A percentile compares a stretch with the other conserved stretches of the same genome.
Conservation (phyloP, 2,329 filamentous ascomycete genomes). For the Arthrobotrys megalospora region DNA sequence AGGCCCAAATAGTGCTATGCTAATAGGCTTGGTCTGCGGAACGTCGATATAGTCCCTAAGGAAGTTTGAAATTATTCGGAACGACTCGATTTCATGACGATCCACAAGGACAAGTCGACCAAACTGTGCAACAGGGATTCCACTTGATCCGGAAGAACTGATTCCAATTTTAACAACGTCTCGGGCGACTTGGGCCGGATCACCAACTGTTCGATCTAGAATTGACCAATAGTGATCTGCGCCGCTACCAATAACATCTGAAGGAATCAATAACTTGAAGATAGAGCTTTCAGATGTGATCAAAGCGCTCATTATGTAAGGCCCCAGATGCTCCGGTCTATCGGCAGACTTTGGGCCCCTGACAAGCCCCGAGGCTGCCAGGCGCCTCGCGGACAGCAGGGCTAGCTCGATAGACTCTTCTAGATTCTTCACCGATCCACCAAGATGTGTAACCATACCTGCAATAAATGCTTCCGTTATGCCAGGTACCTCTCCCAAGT, state of each 20-base stretch:
- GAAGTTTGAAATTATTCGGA: conserved; percentile 45
- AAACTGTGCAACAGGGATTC: conserved; percentile 47
- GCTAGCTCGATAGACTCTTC: conserved; percentile 42
- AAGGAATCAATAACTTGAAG: conserved; percentile 42
- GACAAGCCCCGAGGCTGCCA: conserved; percentile 29
- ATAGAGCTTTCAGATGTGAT: conserved; percentile 8
- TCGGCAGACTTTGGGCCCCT: background rate
- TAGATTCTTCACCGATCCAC: conserved; percentile 26
- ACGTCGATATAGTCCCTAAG: conserved; percentile 45
- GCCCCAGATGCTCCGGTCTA: conserved; percentile 14
- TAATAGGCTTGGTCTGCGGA: conserved; percentile 49
- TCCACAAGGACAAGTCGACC: conserved; percentile 42
- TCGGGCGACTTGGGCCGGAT: conserved; percentile 42
- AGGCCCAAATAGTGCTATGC: conserved; percentile 43
- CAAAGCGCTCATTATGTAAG: conserved; percentile 21
- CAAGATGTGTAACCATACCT: conserved; percentile 28
- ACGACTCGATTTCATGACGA: conserved; percentile 53
- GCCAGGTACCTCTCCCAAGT: conserved; percentile 36
- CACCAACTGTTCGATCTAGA: conserved; percentile 42
- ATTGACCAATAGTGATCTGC: conserved; percentile 49
- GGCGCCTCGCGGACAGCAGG: conserved; percentile 26
- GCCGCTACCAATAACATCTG: conserved; percentile 46
- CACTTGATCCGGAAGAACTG: conserved; percentile 14
- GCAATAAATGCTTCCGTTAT: conserved; percentile 46
- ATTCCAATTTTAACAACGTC: conserved; percentile 38